These are phyloP conservation scores for Fusarium humuli DNA, from an alignment of 2,329 filamentous ascomycete species.

Conservation along the genomic window DNA sequence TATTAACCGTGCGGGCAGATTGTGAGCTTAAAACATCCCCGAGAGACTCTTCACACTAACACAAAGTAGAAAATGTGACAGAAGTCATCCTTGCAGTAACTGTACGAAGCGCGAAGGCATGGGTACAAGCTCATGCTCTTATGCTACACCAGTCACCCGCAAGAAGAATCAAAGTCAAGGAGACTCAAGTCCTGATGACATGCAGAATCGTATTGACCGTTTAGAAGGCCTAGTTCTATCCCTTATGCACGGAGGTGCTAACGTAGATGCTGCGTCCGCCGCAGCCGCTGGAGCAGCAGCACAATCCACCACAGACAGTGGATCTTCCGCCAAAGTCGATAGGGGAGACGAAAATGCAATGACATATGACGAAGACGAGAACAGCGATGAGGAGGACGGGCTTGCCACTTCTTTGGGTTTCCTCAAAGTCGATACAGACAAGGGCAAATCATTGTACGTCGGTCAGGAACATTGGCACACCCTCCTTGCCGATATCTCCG, in stretches of 20 bases:
- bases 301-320: slow-evolving; percentile 57
- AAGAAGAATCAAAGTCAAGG: slow-evolving; percentile 78
- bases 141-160: slow-evolving; percentile 76
- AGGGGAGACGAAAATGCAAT: slow-evolving; percentile 66
- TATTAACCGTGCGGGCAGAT: slow-evolving; percentile 55
- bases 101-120: slow-evolving; percentile 90
- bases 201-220: slow-evolving; percentile 98
- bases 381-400: slow-evolving; percentile 77
- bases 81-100: slow-evolving; percentile 91
- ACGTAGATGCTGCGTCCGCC: slow-evolving; percentile 58
- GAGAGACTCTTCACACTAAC: slow-evolving; percentile 27
- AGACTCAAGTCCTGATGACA: slow-evolving; percentile 82
- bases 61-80: slow-evolving; percentile 85
- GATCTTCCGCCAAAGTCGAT: slow-evolving; percentile 62
- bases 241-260: slow-evolving; percentile 87
- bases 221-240: slow-evolving; percentile 92
- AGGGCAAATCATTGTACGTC: slow-evolving; percentile 82
- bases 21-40: slow-evolving; percentile 43
- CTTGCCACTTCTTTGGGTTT: slow-evolving; percentile 80
- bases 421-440: slow-evolving; percentile 82
- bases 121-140: slow-evolving; percentile 84
- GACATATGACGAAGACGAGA: slow-evolving; percentile 62
- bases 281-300: slow-evolving; percentile 52
- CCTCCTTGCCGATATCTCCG: slow-evolving; percentile 83
- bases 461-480: slow-evolving; percentile 88